These are phyloP conservation scores for Carpinus viminea DNA, from an alignment of 306 rosid genomes.

Conservation along the genomic window DNA sequence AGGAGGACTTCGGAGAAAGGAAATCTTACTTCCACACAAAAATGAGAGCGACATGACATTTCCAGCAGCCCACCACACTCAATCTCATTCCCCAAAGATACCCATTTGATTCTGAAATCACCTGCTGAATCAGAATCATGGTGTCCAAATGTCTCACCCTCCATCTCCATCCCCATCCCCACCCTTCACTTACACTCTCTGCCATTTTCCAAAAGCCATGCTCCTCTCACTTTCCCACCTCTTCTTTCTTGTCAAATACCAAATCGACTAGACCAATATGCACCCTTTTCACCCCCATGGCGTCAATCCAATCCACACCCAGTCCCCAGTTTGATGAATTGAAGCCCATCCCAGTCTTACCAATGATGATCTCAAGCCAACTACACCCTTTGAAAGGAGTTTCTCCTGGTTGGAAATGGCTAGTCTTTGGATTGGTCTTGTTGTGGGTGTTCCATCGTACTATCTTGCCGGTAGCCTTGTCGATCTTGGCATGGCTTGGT, in stretches of 20 bases:
- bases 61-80: conserved; percentile 11
- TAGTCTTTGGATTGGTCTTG: conserved; percentile 77
- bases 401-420: conserved; percentile 73
- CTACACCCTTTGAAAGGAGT: conserved; percentile 49
- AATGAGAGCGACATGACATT: background rate
- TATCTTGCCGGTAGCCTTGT: conserved; percentile 89
- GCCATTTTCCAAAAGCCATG: conserved; percentile 21
- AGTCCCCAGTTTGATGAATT: conserved; percentile 16
- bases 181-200: conserved; percentile 21
- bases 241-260: conserved; percentile 7
- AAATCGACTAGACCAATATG: conserved; percentile 31
- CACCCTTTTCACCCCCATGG: conserved; percentile 26
- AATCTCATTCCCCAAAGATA: conserved; percentile 22
- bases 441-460: conserved; percentile 87
- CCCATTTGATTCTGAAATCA: conserved; percentile 11
- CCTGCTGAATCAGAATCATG: conserved; percentile 28
- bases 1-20: background rate
- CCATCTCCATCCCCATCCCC: conserved; percentile 31
- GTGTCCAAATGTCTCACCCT: conserved; percentile 36
- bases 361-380: conserved; percentile 81
- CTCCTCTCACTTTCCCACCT: conserved; percentile 14
- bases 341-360: conserved; percentile 52
- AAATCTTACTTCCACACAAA: conserved; percentile 8
- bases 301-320: conserved; percentile 13
- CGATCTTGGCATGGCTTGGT: conserved; percentile 97